Evolutionary conservation across 495 filamentous ascomycete species (phyloP).

Genomic region (Neurospora sp.): DNA sequence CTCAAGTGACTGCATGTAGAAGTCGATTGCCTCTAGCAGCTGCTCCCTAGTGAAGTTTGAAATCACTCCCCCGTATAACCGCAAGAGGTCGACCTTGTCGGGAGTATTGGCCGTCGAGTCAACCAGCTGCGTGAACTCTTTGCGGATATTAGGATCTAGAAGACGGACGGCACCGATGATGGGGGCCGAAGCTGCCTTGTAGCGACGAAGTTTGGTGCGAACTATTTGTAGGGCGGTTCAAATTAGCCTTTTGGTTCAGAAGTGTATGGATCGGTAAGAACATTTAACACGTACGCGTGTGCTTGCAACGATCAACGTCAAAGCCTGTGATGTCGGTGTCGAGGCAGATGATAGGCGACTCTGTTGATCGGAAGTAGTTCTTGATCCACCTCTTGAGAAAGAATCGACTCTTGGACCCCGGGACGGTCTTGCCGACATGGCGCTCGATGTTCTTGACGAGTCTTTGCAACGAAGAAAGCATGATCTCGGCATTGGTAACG

Average conservation of each 20-base stretch:
- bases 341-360: not conserved
- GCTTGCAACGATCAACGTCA: not conserved
- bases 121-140: not conserved
- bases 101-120: not conserved
- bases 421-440: not conserved
- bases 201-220: not conserved
- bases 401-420: not conserved
- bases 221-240: not conserved
- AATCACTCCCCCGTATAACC: not conserved
- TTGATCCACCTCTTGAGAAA: not conserved
- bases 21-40: not conserved
- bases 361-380: not conserved
- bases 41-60: not conserved
- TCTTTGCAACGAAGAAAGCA: not conserved
- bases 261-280: not conserved
- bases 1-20: not conserved
- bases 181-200: not conserved
- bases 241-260: not conserved
- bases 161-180: not conserved
- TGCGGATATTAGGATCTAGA: not conserved
- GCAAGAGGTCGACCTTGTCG: not conserved
- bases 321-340: not conserved
- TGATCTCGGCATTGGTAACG: not conserved
- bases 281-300: not conserved
- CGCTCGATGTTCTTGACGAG: not conserved